These are phyloP conservation scores for Sporodiniella umbellata DNA, from an alignment of 371 early-diverging fungal species.

Conservation along the genomic window DNA sequence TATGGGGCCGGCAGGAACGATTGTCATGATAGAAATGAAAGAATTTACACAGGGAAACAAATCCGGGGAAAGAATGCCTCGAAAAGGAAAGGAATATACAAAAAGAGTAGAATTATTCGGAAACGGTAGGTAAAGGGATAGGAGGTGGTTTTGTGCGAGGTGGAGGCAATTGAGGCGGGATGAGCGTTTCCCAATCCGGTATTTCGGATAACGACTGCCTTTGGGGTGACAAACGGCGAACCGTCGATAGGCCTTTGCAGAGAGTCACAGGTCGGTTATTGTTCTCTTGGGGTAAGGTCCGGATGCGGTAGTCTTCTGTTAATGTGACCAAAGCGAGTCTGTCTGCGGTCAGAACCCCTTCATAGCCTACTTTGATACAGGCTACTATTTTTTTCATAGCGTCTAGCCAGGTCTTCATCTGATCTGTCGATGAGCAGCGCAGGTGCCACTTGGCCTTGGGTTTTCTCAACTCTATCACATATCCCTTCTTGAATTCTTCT, in stretches of 20 bases:
- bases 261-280: neutral
- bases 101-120: conserved; percentile 7
- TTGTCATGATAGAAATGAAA: too few species aligned
- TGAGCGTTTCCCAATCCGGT: conserved; percentile 32
- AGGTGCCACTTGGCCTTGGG: conserved; percentile 38
- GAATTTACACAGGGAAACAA: neutral
- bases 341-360: conserved; percentile 14
- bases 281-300: conserved; percentile 6
- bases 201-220: conserved; percentile 35
- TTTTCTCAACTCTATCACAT: conserved; percentile 40
- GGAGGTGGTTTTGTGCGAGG: conserved; percentile 34
- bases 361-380: conserved; percentile 32
- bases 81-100: too few species aligned
- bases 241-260: conserved; percentile 21
- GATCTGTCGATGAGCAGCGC: conserved; percentile 30
- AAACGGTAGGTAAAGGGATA: conserved; percentile 21
- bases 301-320: conserved; percentile 31
- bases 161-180: conserved; percentile 42
- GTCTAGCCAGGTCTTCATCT: conserved; percentile 36
- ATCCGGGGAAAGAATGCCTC: neutral
- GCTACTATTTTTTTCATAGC: conserved; percentile 41
- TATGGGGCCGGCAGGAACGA: too few species aligned
- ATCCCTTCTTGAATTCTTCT: conserved; percentile 42
- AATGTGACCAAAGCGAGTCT: conserved; percentile 20
- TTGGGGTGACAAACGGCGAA: neutral